Evolutionary conservation across 2,329 filamentous ascomycete species (phyloP).

Genomic region (Aureobasidium sp.): DNA sequence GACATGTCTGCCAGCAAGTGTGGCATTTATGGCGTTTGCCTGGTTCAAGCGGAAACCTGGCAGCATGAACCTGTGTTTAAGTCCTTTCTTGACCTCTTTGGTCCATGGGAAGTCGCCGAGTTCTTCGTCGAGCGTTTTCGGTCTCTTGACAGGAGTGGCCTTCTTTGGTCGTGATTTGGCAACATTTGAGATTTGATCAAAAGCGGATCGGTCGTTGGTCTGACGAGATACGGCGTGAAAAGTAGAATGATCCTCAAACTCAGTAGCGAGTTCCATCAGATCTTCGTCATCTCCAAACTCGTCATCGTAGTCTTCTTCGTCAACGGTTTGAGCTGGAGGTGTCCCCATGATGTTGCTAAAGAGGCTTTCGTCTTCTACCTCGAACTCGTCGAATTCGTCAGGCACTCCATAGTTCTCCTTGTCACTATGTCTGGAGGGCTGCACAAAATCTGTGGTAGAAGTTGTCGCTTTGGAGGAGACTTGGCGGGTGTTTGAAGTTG

Average conservation of each 20-base stretch:
- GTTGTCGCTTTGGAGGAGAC: background rate
- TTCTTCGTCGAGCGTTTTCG: conserved; percentile 17
- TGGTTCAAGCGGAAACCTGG: conserved; percentile 84
- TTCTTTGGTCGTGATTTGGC: conserved; percentile 14
- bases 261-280: conserved; percentile 35
- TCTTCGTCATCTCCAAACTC: conserved; percentile 29
- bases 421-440: background rate
- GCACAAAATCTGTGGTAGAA: background rate
- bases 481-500: background rate
- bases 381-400: conserved; percentile 18
- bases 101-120: conserved; percentile 70
- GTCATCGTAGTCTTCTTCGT: conserved; percentile 24
- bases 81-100: conserved; percentile 66
- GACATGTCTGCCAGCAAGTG: conserved; percentile 73
- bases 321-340: conserved; percentile 20
- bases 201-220: conserved; percentile 17
- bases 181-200: conserved; percentile 26
- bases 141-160: conserved; percentile 5
- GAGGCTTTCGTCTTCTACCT: conserved; percentile 24
- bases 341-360: conserved; percentile 31
- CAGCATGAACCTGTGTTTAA: conserved; percentile 77
- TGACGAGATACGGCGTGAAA: conserved; percentile 1
- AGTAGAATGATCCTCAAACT: conserved; percentile 31
- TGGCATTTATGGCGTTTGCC: conserved; percentile 91
- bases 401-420: conserved; percentile 5